phyloP scores from a whole-genome alignment of 495 filamentous ascomycete genomes.

The Podospora pseudopauciseta region DNA sequence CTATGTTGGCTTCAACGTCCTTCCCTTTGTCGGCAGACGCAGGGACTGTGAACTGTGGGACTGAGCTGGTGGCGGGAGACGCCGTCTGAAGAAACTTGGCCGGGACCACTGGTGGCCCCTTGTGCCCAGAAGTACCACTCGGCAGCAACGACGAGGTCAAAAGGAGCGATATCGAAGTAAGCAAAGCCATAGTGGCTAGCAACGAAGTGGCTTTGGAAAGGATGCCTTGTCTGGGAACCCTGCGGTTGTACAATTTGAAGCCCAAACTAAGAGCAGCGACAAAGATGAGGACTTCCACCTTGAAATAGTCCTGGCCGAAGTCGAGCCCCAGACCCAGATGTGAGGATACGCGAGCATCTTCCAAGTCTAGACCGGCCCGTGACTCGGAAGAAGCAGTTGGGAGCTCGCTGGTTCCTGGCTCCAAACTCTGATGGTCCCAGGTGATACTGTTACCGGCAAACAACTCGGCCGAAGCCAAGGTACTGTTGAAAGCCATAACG shows the following conservation, averaged over 20 bases:
- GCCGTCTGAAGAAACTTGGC: not conserved
- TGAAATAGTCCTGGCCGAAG: conserved; percentile 1
- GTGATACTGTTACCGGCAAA: not conserved
- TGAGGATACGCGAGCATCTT: not conserved
- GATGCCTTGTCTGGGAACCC: not conserved
- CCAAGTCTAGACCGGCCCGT: not conserved
- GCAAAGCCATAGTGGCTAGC: conserved; percentile 22
- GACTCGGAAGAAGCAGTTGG: conserved; percentile 8
- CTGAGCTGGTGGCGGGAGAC: not conserved
- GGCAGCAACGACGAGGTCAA: conserved; percentile 16
- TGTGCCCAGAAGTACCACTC: not conserved
- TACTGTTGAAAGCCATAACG: not conserved
- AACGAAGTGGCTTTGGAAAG: not conserved
- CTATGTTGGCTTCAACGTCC: conserved; percentile 64
- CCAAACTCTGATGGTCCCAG: not conserved
- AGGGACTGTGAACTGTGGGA: conserved; percentile 44
- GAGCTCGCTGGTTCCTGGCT: not conserved
- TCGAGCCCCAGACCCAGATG: not conserved
- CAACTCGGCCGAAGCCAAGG: not conserved
- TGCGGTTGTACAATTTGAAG: not conserved
- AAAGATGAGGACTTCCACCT: conserved; percentile 5
- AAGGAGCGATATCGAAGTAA: conserved; percentile 19
- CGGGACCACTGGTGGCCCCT: not conserved
- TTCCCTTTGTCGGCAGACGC: conserved; percentile 54
- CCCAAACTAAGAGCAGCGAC: conserved; percentile 2